These are phyloP conservation scores for Penicillium corylophilum DNA, from an alignment of 2,329 filamentous ascomycete genomes.

Conservation along the genomic window DNA sequence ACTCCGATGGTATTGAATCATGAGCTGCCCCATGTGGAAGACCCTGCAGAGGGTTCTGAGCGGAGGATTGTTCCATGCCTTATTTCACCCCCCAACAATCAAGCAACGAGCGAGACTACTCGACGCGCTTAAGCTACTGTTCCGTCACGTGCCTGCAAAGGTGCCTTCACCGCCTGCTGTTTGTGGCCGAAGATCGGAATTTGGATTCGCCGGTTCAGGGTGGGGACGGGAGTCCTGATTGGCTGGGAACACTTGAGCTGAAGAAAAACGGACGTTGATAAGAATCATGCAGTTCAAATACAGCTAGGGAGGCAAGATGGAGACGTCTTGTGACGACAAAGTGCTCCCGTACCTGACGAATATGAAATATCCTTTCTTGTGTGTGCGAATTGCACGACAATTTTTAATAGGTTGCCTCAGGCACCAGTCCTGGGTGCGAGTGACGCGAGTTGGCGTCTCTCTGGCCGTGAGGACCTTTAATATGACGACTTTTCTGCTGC, in stretches of 20 bases:
- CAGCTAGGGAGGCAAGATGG: background rate
- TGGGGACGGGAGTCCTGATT: constrained; percentile 1
- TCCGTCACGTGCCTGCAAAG: constrained; percentile 11
- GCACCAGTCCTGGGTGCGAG: constrained; percentile 15
- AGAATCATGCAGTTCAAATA: background rate
- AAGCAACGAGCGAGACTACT: background rate
- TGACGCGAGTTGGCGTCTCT: constrained; percentile 8
- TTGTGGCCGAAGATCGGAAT: constrained; percentile 1
- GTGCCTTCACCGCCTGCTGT: constrained; percentile 12
- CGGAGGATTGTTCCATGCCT: constrained; percentile 38
- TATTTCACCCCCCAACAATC: background rate
- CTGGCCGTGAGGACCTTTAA: background rate
- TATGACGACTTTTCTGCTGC: background rate
- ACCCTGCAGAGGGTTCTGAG: constrained; percentile 31
- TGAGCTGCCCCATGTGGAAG: constrained; percentile 29
- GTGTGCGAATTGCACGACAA: background rate
- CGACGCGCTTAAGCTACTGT: constrained; percentile 9
- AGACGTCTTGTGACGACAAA: background rate
- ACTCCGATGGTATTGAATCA: constrained; percentile 33
- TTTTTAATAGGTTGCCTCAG: constrained; percentile 15
- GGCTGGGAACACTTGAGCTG: constrained; percentile 1
- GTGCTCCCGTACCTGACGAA: constrained; percentile 1
- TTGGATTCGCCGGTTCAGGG: constrained; percentile 1
- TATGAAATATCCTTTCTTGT: background rate
- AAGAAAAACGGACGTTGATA: background rate